These are phyloP conservation scores for Aspergillus proliferans DNA, from an alignment of 2,329 filamentous ascomycete genomes.

Conservation along the genomic window DNA sequence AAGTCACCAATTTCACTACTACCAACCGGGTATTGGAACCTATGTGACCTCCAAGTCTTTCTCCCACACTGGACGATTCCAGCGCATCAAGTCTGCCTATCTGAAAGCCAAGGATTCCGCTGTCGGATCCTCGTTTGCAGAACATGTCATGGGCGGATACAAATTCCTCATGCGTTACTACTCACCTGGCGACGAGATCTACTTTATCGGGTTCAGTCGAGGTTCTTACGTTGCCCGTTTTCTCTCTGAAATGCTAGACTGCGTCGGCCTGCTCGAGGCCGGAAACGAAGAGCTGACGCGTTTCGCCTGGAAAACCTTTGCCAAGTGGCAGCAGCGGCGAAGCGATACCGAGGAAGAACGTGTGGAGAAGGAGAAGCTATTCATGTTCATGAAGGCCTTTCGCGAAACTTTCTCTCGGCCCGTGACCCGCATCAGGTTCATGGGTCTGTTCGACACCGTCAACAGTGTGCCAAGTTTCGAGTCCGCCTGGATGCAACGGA, in stretches of 20 bases:
- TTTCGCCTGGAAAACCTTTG: conserved; percentile 75
- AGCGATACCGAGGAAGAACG: conserved; percentile 19
- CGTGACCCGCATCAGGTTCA: conserved; percentile 65
- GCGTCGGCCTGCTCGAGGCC: conserved; percentile 65
- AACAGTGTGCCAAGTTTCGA: conserved; percentile 76
- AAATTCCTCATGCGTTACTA: conserved; percentile 67
- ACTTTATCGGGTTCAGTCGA: conserved; percentile 63
- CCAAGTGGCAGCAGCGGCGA: conserved; percentile 45
- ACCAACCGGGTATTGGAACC: conserved; percentile 3
- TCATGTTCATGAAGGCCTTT: conserved; percentile 70
- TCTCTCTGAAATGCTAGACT: conserved; percentile 71
- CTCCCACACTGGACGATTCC: conserved; percentile 16
- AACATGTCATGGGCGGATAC: conserved; percentile 73
- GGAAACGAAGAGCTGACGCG: conserved; percentile 75
- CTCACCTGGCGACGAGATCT: conserved; percentile 48
- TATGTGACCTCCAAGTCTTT: conserved; percentile 1
- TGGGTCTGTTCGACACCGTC: conserved; percentile 77
- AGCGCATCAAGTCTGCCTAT: conserved; percentile 48
- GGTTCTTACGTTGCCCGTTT: conserved; percentile 66
- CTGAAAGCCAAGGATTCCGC: conserved; percentile 35
- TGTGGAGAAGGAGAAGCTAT: conserved; percentile 47
- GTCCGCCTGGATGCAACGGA: conserved; percentile 64
- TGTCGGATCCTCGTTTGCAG: conserved; percentile 66
- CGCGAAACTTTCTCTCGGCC: conserved; percentile 74
- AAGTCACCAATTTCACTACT: conserved; percentile 4